Base-by-base conservation (phyloP, 2,329 filamentous ascomycete species). In the Fusarium metavorans region DNA sequence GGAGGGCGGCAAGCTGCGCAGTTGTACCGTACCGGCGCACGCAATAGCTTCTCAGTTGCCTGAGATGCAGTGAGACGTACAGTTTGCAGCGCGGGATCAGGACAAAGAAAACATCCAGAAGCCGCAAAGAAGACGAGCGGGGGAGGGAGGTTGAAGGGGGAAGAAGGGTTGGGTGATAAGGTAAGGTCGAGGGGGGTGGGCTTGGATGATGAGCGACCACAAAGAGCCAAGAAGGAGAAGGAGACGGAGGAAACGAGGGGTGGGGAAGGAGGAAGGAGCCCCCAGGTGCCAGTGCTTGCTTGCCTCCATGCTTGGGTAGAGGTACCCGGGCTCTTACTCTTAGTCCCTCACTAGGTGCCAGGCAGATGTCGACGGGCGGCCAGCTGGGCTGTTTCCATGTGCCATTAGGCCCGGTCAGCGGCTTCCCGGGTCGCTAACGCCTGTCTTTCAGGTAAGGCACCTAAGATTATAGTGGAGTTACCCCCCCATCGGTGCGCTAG, bases 221-320 rank as follows among this genome's bases (percentile, higher is more conserved):
- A 59, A 67, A 70, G 66, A 62, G 56, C 66, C 71, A 62, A 67
- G 48, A 67, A 77, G 68, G 64, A 60, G 70, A 67, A 77, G 72
- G 72, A 70, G 74, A 70, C 67, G 61, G 56, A 69, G 72, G 67
- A 71, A 71, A 70, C 68, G 68, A 74, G 71, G 66, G 74, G 77
- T 79, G 77, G 77, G 66, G 77, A 76, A 79, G 73, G 69, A 78
- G 45, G 56, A 64, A 64, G 60, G 45, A 68, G 62, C 71, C 72
- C 72, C 72, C 68, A 64, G 64, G 71, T 63, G 39, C 71, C 35
- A 69, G 72, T 34, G 30, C 72, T 73, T 60, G 60, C 67, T 63
- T 73, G 60, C 60, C 20, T 48, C 70, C 66, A 52, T 45, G 70
- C 48, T 52, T 52, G 27, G 45, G 45, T 50, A 52, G 48, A 52